Percentiles rank a stretch among this genome's conserved stretches.
phyloP scores from a whole-genome alignment of 352 stramenopile species.

The Aphanomyces astaci region DNA sequence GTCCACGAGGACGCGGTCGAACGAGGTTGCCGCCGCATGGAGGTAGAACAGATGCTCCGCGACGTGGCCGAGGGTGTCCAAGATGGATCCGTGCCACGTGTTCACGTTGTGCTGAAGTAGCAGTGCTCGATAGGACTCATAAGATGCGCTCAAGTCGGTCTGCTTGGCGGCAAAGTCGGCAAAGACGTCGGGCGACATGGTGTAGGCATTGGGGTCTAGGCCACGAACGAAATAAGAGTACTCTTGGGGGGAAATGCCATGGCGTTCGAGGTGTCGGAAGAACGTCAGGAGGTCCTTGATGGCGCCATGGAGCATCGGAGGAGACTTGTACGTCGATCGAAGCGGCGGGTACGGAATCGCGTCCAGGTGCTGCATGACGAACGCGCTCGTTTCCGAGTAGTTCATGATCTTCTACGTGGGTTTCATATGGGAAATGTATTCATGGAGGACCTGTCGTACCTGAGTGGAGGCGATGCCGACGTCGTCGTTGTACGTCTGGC shows the following conservation, averaged over 20 bases:
- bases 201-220: background rate
- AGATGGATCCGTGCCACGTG: conserved; percentile 59
- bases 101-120: conserved; percentile 42
- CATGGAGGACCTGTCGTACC: too few relatives aligned
- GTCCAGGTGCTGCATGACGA: conserved; percentile 7
- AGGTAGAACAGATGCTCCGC: conserved; percentile 31
- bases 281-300: conserved; percentile 55
- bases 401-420: conserved; percentile 12
- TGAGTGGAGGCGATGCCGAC: background rate
- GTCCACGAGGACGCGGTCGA: conserved; percentile 62
- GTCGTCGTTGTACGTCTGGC: background rate
- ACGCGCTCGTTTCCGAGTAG: background rate
- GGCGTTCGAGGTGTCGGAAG: conserved; percentile 57
- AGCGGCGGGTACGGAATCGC: conserved; percentile 1
- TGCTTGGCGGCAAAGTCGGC: conserved; percentile 4
- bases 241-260: conserved; percentile 39
- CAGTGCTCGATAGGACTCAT: conserved; percentile 44
- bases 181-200: background rate
- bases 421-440: too few relatives aligned
- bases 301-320: conserved; percentile 41
- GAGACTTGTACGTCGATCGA: conserved; percentile 17
- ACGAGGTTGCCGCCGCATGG: conserved; percentile 32
- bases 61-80: conserved; percentile 37
- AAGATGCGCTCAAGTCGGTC: conserved; percentile 25
- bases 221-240: conserved; percentile 31